Base-by-base conservation (phyloP, 768 basidiomycete genomes). In the Mycena sanguinolenta region DNA sequence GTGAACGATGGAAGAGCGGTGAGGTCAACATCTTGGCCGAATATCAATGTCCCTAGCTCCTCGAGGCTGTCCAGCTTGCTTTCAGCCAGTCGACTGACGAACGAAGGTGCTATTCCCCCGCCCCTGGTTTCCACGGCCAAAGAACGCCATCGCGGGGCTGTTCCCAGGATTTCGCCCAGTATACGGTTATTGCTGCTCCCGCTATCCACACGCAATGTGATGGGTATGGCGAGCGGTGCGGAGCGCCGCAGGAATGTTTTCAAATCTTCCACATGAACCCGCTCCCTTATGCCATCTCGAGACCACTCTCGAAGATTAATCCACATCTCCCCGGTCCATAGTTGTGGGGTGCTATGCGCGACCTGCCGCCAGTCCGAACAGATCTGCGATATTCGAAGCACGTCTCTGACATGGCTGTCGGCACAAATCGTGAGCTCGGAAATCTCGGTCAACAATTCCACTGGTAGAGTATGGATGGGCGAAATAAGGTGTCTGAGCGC, bases 391-490 rank as follows among this genome's bases (percentile, higher is more conserved):
- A 46, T n/a, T 3, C 17, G 17, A 46, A 46, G n/a, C 5, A 17
- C 44, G 16, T 46, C 44, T n/a, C n/a, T 14, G 32, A 58, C 32
- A 17, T 58, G 32, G 10, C 10, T 38, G 8, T 7, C 55, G 55
- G 36, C 32, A 2, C 32, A 7, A 25, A 58, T 58, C n/a, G 23
- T 28, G 55, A 58, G 55, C 6, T 34, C n/a, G 30, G 39, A 58
- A n/a, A 58, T 58, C 25, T 39, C 58, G n/a, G n/a, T n/a, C 36
- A 58, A 7, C 27, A 58, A 58, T 39, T 58, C 58, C 8, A 58
- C 53, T 19, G 53, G 53, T 13, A 54, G 53, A 10, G 14, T 30
- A 19, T 30, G 53, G 53, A 54, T 30, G 12, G 53, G 53, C 6
- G 53, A 13, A 19, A 7, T 12, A 14, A 39, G 10, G 39, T 39